These are phyloP conservation scores for Magnusiomyces paraingens DNA, from an alignment of 1,139 yeast species.

Conservation along the genomic window DNA sequence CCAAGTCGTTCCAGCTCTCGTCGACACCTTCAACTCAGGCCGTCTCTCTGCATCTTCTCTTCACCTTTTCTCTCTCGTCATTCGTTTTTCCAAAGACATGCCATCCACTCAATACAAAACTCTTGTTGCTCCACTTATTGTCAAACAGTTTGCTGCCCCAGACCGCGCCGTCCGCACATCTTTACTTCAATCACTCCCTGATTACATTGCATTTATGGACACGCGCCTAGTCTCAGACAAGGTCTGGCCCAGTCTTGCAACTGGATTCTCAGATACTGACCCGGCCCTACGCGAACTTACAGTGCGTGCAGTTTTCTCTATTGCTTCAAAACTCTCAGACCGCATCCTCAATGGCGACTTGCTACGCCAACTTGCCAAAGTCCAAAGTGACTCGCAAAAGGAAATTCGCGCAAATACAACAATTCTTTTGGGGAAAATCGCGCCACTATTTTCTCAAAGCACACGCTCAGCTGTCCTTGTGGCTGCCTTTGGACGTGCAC, in stretches of 20 bases:
- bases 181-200: conserved; percentile 57
- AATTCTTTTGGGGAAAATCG: conserved; percentile 64
- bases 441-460: conserved; percentile 49
- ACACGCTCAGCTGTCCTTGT: conserved; percentile 53
- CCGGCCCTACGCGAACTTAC: conserved; percentile 76
- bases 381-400: conserved; percentile 79
- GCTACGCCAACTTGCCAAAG: conserved; percentile 71
- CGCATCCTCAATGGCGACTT: conserved; percentile 85
- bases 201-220: conserved; percentile 46
- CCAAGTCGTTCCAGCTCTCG: conserved; percentile 62
- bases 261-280: conserved; percentile 84
- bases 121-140: conserved; percentile 55
- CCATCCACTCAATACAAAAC: conserved; percentile 39
- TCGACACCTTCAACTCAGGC: conserved; percentile 34
- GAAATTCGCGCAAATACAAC: conserved; percentile 85
- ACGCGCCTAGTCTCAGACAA: conserved; percentile 61
- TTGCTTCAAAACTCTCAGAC: conserved; percentile 62
- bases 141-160: conserved; percentile 54
- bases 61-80: conserved; percentile 22
- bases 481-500: conserved; percentile 79
- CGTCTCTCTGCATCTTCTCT: conserved; percentile 21
- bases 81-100: conserved; percentile 39
- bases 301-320: conserved; percentile 55
- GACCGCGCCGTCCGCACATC: conserved; percentile 75
- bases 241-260: conserved; percentile 59